phyloP scores from a whole-genome alignment of 805 yeast genomes.

The Candida caryicola region DNA sequence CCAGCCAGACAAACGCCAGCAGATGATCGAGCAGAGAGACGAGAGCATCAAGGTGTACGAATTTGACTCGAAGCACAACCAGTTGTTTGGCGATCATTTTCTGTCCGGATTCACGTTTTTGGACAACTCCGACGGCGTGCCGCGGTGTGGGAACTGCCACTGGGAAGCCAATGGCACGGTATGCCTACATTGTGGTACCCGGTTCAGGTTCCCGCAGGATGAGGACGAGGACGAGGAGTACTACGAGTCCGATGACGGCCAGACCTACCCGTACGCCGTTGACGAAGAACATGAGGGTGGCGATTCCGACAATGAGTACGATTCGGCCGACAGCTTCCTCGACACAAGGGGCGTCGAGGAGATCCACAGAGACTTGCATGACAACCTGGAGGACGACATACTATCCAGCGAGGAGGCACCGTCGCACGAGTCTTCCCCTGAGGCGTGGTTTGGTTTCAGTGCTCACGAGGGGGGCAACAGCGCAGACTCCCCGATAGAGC shows the following conservation, averaged over 20 bases:
- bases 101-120: slow-evolving; percentile 50
- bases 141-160: slow-evolving; percentile 71
- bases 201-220: slow-evolving; percentile 38
- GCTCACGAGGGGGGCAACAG: slow-evolving; percentile 8
- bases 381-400: slow-evolving; percentile 14
- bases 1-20: slow-evolving; percentile 22
- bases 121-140: slow-evolving; percentile 68
- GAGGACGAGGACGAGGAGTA: slow-evolving; percentile 27
- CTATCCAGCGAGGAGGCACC: slow-evolving; percentile 12
- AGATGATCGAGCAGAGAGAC: slow-evolving; percentile 22
- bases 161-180: slow-evolving; percentile 71
- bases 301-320: slow-evolving; percentile 18
- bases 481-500: slow-evolving; percentile 9
- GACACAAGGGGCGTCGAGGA: slow-evolving; percentile 24
- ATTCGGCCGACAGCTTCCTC: slow-evolving; percentile 33
- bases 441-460: slow-evolving; percentile 21
- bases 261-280: slow-evolving; percentile 3
- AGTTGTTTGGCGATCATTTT: slow-evolving; percentile 51
- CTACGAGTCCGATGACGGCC: slow-evolving; percentile 38
- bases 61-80: slow-evolving; percentile 34
- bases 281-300: slow-evolving; percentile 18
- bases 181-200: slow-evolving; percentile 68
- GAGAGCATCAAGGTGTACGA: slow-evolving; percentile 35
- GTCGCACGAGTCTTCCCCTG: slow-evolving; percentile 1
- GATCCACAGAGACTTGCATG: slow-evolving; percentile 18